These are phyloP conservation scores for Lithocarpus polystachyus DNA, from an alignment of 306 rosid species.

Conservation along the genomic window DNA sequence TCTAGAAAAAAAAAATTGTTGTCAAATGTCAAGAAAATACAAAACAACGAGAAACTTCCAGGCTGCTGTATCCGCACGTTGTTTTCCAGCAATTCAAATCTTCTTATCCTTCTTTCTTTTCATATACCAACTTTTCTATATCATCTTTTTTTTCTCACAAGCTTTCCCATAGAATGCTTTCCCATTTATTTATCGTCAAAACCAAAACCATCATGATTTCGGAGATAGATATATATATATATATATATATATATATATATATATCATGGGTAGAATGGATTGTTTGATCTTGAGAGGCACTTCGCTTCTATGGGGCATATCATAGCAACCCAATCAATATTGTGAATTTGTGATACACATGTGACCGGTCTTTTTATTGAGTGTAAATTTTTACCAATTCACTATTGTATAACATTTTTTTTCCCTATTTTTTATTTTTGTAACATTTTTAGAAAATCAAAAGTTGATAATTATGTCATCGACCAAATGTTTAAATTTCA, in stretches of 20 bases:
- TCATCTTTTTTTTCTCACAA: not conserved
- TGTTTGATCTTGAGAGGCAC: slow-evolving; percentile 74
- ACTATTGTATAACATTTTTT: too few relatives aligned
- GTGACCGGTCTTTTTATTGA: slow-evolving; percentile 66
- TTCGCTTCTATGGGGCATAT: slow-evolving; percentile 83
- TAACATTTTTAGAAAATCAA: too few relatives aligned
- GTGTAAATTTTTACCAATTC: too few relatives aligned
- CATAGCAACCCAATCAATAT: slow-evolving; percentile 70
- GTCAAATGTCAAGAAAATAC: too few relatives aligned
- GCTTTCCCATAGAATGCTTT: not conserved
- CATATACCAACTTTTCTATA: too few relatives aligned
- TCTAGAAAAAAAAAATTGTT: too few relatives aligned
- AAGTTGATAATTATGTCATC: too few relatives aligned
- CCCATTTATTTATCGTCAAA: not conserved
- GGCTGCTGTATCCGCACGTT: not conserved
- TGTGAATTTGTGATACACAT: slow-evolving; percentile 43
- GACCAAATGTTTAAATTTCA: too few relatives aligned
- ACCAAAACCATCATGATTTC: not conserved
- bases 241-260: too few relatives aligned
- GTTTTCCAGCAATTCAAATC: not conserved
- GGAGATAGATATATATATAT: too few relatives aligned
- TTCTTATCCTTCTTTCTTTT: not conserved
- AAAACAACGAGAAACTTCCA: not conserved
- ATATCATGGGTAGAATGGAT: slow-evolving; percentile 38
- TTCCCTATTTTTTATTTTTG: too few relatives aligned